phyloP scores from a whole-genome alignment of 805 yeast genomes.

The Zygotorulaspora chibaensis region DNA sequence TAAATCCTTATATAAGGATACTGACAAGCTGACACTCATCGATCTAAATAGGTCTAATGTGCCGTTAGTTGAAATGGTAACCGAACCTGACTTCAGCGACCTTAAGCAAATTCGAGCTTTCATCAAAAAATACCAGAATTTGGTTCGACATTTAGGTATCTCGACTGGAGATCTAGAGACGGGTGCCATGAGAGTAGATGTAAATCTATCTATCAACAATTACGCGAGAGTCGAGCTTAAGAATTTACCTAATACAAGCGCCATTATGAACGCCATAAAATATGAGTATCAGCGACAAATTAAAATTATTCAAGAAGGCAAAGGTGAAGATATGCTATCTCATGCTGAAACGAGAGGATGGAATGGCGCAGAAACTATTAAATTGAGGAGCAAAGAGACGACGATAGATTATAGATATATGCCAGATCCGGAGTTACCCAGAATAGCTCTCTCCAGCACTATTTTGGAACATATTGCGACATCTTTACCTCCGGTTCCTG shows the following conservation, averaged over 20 bases:
- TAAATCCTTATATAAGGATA: constrained; percentile 54
- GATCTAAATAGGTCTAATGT: constrained; percentile 83
- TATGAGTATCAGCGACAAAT: constrained; percentile 73
- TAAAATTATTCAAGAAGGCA: constrained; percentile 40
- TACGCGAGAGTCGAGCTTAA: constrained; percentile 82
- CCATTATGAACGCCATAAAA: constrained; percentile 69
- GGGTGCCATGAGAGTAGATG: constrained; percentile 95
- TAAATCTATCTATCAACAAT: constrained; percentile 74
- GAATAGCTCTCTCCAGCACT: constrained; percentile 40
- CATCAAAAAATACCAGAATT: constrained; percentile 71
- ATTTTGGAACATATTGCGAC: constrained; percentile 42
- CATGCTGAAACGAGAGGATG: constrained; percentile 79
- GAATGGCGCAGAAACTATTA: constrained; percentile 70
- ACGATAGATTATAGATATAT: constrained; percentile 86
- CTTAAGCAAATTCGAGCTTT: constrained; percentile 70
- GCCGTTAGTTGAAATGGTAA: constrained; percentile 87
- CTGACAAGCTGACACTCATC: constrained; percentile 40
- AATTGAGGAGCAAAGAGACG: constrained; percentile 71
- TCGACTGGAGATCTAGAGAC: constrained; percentile 90
- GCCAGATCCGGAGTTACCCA: constrained; percentile 89
- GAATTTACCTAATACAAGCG: constrained; percentile 79
- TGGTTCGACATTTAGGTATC: constrained; percentile 63
- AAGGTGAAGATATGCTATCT: constrained; percentile 27
- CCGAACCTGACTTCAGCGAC: constrained; percentile 75
- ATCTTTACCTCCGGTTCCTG: constrained; percentile 58